Evolutionary conservation across 768 basidiomycete genomes (phyloP).

Genomic region (Macrolepiota albuminosa): DNA sequence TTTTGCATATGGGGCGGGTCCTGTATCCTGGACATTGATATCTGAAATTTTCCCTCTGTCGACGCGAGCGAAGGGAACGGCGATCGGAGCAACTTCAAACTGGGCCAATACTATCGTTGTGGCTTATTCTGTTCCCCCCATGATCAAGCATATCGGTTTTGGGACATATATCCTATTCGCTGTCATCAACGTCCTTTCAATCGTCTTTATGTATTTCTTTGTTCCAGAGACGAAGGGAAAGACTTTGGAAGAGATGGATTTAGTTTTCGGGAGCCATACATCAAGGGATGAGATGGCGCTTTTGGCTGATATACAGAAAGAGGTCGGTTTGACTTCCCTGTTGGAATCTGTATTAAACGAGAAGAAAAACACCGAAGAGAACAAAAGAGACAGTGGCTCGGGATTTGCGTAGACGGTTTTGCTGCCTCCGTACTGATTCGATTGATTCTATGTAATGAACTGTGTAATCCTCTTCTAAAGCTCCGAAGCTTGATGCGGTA

Average conservation of each 20-base stretch:
- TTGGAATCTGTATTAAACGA: neutral
- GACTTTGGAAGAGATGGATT: conserved; percentile 25
- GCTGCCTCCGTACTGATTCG: neutral
- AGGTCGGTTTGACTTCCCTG: conserved; percentile 11
- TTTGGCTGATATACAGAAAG: conserved; percentile 13
- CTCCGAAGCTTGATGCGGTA: neutral
- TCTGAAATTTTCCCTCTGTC: conserved; percentile 40
- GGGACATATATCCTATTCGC: conserved; percentile 30
- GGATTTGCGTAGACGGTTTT: neutral
- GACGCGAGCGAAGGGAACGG: conserved; percentile 35
- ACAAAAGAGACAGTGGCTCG: neutral
- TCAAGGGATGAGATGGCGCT: conserved; percentile 13
- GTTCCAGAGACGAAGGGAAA: conserved; percentile 26
- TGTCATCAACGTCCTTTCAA: conserved; percentile 22
- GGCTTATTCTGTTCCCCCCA: conserved; percentile 25
- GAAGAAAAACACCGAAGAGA: conserved; percentile 1
- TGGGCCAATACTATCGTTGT: conserved; percentile 35
- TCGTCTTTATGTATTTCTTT: conserved; percentile 21
- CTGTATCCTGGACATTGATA: conserved; percentile 25
- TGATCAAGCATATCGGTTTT: conserved; percentile 28
- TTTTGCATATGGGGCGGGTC: conserved; percentile 13
- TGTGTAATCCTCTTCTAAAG: neutral
- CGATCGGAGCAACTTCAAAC: conserved; percentile 35
- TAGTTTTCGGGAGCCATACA: conserved; percentile 14
- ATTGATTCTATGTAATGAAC: neutral